These are phyloP conservation scores for Abelmoschus esculentus DNA, from an alignment of 345 rosid species.

Conservation along the genomic window DNA sequence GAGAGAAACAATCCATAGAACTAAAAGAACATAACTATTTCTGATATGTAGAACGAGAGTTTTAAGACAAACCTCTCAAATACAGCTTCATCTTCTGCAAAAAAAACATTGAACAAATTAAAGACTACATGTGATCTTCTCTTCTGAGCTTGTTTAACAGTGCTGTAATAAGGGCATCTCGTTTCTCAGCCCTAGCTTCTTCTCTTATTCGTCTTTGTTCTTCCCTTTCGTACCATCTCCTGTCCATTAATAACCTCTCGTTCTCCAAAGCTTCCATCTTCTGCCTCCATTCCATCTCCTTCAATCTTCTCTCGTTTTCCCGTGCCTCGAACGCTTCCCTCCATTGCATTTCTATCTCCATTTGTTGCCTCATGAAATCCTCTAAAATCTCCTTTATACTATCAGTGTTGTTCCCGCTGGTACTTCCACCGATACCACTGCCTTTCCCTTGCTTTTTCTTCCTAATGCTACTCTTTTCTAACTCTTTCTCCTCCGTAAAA, in stretches of 20 bases:
- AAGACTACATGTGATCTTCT: conserved; percentile 32
- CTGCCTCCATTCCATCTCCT: conserved; percentile 88
- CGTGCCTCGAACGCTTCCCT: conserved; percentile 67
- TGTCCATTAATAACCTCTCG: conserved; percentile 74
- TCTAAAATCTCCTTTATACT: conserved; percentile 50
- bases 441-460: conserved; percentile 44
- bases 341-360: conserved; percentile 77
- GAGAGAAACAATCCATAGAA: too few species aligned
- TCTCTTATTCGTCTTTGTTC: conserved; percentile 85
- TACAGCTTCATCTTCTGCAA: too few species aligned
- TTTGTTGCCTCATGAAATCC: conserved; percentile 80
- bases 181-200: conserved; percentile 89
- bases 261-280: conserved; percentile 80
- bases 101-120: not conserved
- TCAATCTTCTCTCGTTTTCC: conserved; percentile 63
- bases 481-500: conserved; percentile 40
- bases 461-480: conserved; percentile 28
- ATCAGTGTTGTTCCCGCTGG: conserved; percentile 2
- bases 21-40: too few species aligned
- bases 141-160: conserved; percentile 62
- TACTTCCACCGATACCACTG: conserved; percentile 9
- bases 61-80: too few species aligned
- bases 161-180: conserved; percentile 78
- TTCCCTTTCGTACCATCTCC: conserved; percentile 84
- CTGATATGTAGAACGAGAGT: too few species aligned